Percentiles rank a stretch among this genome's conserved stretches.
phyloP scores from a whole-genome alignment of 345 rosid species.

The Raphanus raphanistrum region DNA sequence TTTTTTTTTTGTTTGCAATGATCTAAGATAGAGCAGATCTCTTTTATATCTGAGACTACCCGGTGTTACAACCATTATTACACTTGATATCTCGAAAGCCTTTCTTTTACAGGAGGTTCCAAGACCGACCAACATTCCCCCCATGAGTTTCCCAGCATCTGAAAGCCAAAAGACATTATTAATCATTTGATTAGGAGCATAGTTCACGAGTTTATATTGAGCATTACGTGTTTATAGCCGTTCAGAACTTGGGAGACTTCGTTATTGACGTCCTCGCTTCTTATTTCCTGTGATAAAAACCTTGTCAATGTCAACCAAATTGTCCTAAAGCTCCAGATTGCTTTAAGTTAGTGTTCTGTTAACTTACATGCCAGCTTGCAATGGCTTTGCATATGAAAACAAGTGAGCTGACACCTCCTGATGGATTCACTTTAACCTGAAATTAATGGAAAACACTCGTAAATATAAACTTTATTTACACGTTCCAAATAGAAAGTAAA shows the following conservation, averaged over 20 bases:
- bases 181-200: constrained; percentile 1
- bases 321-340: background rate
- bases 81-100: constrained; percentile 75
- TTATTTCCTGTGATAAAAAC: constrained; percentile 59
- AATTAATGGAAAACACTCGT: constrained; percentile 7
- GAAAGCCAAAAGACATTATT: constrained; percentile 22
- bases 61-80: constrained; percentile 32
- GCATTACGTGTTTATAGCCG: constrained; percentile 86
- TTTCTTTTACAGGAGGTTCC: constrained; percentile 86
- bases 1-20: constrained; percentile 21
- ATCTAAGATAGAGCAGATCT: background rate
- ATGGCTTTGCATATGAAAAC: constrained; percentile 84
- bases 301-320: constrained; percentile 5
- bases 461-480: constrained; percentile 10
- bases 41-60: constrained; percentile 12
- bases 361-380: constrained; percentile 96
- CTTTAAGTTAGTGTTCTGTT: background rate
- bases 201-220: background rate
- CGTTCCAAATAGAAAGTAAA: background rate
- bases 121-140: constrained; percentile 78
- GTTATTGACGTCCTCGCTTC: constrained; percentile 72
- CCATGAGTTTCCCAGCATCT: constrained; percentile 93
- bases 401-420: constrained; percentile 87
- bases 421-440: constrained; percentile 90
- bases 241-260: constrained; percentile 89